Evolutionary conservation across 768 basidiomycete species (phyloP).

Genomic region (Neoboletus subvelutipes): DNA sequence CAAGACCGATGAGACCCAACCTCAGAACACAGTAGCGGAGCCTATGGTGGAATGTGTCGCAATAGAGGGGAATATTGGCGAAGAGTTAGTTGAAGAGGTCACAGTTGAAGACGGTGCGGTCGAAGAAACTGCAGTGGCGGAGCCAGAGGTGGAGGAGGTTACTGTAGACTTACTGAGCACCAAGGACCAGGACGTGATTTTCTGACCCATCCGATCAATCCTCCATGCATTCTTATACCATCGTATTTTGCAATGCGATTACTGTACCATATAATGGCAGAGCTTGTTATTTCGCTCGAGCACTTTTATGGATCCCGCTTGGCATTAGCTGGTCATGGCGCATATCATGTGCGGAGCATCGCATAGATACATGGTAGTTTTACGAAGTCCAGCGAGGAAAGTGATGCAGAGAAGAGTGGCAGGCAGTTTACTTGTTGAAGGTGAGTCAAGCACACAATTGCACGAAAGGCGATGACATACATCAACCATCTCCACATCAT

Average conservation of each 20-base stretch:
- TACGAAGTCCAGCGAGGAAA: constrained; percentile 31
- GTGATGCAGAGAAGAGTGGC: constrained; percentile 10
- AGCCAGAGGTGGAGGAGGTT: constrained; percentile 32
- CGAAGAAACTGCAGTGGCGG: constrained; percentile 4
- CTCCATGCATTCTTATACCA: constrained; percentile 13
- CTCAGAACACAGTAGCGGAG: constrained; percentile 1
- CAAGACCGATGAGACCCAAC: constrained; percentile 5
- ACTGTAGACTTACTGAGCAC: constrained; percentile 70
- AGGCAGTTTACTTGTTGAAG: constrained; percentile 24
- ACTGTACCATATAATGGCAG: constrained; percentile 14
- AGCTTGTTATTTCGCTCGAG: constrained; percentile 9
- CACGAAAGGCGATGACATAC: constrained; percentile 46
- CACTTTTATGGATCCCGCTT: background rate
- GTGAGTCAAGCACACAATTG: constrained; percentile 13
- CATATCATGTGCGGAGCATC: constrained; percentile 53
- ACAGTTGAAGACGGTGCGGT: constrained; percentile 31
- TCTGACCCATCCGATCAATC: constrained; percentile 44
- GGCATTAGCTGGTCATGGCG: constrained; percentile 38
- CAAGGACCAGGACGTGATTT: constrained; percentile 93
- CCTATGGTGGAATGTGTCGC: constrained; percentile 3
- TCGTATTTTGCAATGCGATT: constrained; percentile 3
- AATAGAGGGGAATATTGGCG: background rate
- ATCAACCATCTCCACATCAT: constrained; percentile 79
- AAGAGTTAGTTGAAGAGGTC: constrained; percentile 31
- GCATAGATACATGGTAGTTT: constrained; percentile 72